These are phyloP conservation scores for Globisporangium megalacanthum DNA, from an alignment of 352 stramenopile species.

Conservation along the genomic window DNA sequence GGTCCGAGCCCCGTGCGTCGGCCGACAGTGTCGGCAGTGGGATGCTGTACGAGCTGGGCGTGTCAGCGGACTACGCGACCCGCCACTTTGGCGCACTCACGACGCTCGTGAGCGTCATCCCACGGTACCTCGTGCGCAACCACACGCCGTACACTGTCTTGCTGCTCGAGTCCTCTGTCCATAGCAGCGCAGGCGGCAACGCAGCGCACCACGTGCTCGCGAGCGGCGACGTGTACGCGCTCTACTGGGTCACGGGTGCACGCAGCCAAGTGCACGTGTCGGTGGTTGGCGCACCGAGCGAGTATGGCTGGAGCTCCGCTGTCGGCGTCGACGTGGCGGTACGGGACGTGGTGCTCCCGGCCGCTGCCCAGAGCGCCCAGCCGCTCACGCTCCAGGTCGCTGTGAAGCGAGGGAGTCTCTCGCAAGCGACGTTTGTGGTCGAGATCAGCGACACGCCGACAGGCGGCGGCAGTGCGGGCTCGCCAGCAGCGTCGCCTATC, in stretches of 20 bases:
- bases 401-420: conserved; percentile 72
- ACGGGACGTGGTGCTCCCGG: conserved; percentile 45
- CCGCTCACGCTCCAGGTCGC: conserved; percentile 39
- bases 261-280: conserved; percentile 51
- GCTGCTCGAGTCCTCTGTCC: conserved; percentile 39
- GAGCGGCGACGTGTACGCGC: conserved; percentile 61
- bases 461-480: conserved; percentile 8
- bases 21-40: conserved; percentile 13
- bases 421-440: conserved; percentile 66
- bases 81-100: conserved; percentile 80
- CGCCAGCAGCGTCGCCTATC: not conserved
- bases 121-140: conserved; percentile 75
- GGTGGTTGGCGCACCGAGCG: conserved; percentile 31
- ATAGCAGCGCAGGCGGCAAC: conserved; percentile 17
- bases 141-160: conserved; percentile 58
- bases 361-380: conserved; percentile 17
- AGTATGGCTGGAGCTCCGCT: conserved; percentile 61
- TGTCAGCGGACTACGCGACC: conserved; percentile 77
- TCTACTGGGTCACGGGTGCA: conserved; percentile 67
- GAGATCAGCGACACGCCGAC: conserved; percentile 41
- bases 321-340: conserved; percentile 50
- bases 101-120: conserved; percentile 79
- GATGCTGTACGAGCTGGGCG: conserved; percentile 77
- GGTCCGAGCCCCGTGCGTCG: conserved; percentile 15
- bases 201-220: conserved; percentile 69